These are phyloP conservation scores for Avena sativa DNA, from an alignment of 176 grass and related monocot species.

Conservation along the genomic window DNA sequence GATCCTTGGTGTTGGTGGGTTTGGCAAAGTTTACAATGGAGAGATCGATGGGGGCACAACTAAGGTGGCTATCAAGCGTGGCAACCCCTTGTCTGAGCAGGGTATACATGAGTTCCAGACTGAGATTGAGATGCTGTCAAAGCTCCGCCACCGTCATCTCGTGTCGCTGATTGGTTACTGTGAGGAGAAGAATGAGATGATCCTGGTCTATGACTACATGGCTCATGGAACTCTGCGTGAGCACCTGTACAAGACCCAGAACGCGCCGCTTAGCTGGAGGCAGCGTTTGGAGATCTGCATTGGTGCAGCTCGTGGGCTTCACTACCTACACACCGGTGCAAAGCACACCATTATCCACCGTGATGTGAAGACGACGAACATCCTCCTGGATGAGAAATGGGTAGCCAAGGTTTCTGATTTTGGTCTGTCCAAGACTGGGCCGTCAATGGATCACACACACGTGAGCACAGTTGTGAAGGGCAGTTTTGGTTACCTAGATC, in stretches of 20 bases:
- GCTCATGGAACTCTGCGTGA: slow-evolving; percentile 88
- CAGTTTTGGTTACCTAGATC: slow-evolving; percentile 94
- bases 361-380: slow-evolving; percentile 97
- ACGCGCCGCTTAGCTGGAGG: slow-evolving; percentile 85
- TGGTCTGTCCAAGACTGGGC: slow-evolving; percentile 94
- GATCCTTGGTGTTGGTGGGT: slow-evolving; percentile 87
- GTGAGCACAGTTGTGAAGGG: slow-evolving; percentile 99
- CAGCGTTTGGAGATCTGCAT: slow-evolving; percentile 92
- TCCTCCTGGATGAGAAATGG: slow-evolving; percentile 94
- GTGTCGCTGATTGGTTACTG: slow-evolving; percentile 94
- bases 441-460: slow-evolving; percentile 87
- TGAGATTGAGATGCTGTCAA: slow-evolving; percentile 93
- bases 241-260: slow-evolving; percentile 96
- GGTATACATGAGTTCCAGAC: slow-evolving; percentile 93
- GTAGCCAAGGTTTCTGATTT: slow-evolving; percentile 99
- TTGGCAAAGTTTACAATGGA: slow-evolving; percentile 87
- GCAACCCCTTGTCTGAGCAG: slow-evolving; percentile 92
- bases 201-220: slow-evolving; percentile 94
- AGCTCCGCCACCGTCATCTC: slow-evolving; percentile 88
- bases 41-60: slow-evolving; percentile 74
- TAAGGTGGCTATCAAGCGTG: slow-evolving; percentile 91
- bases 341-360: slow-evolving; percentile 98
- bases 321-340: slow-evolving; percentile 94
- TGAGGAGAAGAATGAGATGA: slow-evolving; percentile 93
- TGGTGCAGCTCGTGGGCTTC: slow-evolving; percentile 92